Conservation (phyloP, 768 basidiomycete genomes). For the Cystofilobasidium macerans region DNA sequence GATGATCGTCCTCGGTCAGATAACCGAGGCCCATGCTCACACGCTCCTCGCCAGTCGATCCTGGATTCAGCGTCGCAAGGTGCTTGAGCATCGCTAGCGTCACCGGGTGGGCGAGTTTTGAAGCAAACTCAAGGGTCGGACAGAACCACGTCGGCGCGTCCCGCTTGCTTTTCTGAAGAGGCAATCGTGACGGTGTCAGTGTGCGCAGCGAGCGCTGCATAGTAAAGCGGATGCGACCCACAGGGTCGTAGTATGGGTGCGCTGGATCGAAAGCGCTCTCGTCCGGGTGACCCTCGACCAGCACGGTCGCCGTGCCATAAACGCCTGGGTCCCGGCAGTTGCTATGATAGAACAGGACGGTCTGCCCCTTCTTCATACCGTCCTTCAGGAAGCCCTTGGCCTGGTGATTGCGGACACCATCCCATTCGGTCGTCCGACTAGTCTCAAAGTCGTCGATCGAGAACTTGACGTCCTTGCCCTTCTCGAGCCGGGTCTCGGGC, state of each 20-base stretch:
- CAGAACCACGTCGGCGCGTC: slow-evolving; percentile 7
- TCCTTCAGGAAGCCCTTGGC: slow-evolving; percentile 19
- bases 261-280: slow-evolving; percentile 1
- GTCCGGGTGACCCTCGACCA: slow-evolving; percentile 1
- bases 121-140: neutral
- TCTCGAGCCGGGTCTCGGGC: slow-evolving; percentile 38
- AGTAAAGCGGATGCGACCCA: slow-evolving; percentile 1
- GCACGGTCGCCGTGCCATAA: slow-evolving; percentile 10
- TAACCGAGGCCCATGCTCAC: neutral
- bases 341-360: slow-evolving; percentile 17
- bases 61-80: neutral
- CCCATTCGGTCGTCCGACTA: slow-evolving; percentile 16
- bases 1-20: neutral
- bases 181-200: neutral
- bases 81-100: slow-evolving; percentile 15
- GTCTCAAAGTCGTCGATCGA: slow-evolving; percentile 37
- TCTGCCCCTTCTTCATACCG: slow-evolving; percentile 14
- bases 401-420: slow-evolving; percentile 23
- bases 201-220: neutral
- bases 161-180: slow-evolving; percentile 2
- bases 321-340: slow-evolving; percentile 19
- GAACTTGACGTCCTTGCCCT: slow-evolving; percentile 41
- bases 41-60: neutral
- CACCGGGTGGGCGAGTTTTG: neutral
- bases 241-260: slow-evolving; percentile 14